Evolutionary conservation across 805 yeast genomes (phyloP), one percentile per base, ranked within the genome.

Genomic region (Suhomyces kilbournensis): DNA sequence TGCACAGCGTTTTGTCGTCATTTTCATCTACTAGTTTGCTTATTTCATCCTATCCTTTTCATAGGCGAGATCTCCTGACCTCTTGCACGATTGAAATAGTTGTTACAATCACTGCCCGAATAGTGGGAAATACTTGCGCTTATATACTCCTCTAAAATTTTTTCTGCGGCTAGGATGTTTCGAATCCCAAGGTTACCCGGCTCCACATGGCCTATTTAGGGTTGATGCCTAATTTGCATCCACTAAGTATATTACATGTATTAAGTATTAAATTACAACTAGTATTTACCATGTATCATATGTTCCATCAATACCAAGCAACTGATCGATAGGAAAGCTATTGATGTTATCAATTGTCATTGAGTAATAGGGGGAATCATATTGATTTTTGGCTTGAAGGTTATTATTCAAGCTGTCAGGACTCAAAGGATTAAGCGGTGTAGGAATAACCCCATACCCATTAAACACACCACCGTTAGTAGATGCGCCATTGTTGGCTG

Each of bases 1-100:
- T 75, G 79, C 79, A 75, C 79, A 75, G 79, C 79, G 75, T 69
- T 65, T 70, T 71, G 77, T 75, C 77, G 61, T 75, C 79, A 70
- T 53, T 42, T 39, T 39, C 50, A 46, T 44, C 52, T 38, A 48
- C 38, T 49, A 47, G 17, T 55, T 47, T 46, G 40, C 40, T 34
- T 54, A 46, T 54, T 56, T 45, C 45, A 48, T 50, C 48, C 42
- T 22, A 48, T 46, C 30, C 43, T 35, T 46, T 46, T 46, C 32
- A 32, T 34, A 34, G n/a, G 14, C 30, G 50, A 56, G 56, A 49
- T 56, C 56, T 34, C 48, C 60, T 20, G 56, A 56, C 57, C 55
- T 56, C 51, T 39, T 20, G 30, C 17, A 38, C 45, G 28, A 42
- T 22, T 10, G 30, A 22, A 19, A 42, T 9, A 17, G 15, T 38